phyloP scores from a whole-genome alignment of 2,329 filamentous ascomycete species.

The Colletotrichum sp. region DNA sequence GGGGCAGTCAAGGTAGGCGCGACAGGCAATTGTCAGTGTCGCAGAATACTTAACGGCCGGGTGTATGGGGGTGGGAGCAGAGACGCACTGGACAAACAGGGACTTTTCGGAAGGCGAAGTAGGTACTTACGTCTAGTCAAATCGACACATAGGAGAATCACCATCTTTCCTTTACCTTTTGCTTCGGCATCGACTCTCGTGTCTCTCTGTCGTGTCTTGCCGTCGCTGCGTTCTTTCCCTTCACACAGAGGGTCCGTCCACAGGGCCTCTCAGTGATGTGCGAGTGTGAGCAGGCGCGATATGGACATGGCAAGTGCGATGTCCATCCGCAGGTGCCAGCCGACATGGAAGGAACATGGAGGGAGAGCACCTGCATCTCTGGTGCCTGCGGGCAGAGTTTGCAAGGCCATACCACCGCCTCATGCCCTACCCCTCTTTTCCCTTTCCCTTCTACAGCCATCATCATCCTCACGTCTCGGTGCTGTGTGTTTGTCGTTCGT shows the following conservation, averaged over 20 bases:
- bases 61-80: not conserved
- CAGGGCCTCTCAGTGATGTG: not conserved
- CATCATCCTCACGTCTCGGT: not conserved
- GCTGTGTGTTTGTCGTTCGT: not conserved
- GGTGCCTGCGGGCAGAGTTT: not conserved
- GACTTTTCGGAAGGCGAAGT: not conserved
- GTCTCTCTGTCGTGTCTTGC: not conserved
- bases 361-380: not conserved
- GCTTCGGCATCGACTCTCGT: not conserved
- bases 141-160: not conserved
- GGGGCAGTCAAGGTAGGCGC: not conserved
- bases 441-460: not conserved
- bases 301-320: not conserved
- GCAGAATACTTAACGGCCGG: not conserved
- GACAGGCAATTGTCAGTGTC: not conserved
- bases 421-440: not conserved
- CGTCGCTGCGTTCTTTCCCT: not conserved
- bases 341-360: not conserved
- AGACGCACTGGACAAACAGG: not conserved
- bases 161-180: too few species aligned
- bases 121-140: not conserved
- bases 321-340: too few species aligned
- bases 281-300: not conserved
- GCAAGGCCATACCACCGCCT: not conserved
- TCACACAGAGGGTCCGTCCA: not conserved